Evolutionary conservation across 371 early-diverging fungal species (phyloP).

Genomic region (Apophysomyces sp.): DNA sequence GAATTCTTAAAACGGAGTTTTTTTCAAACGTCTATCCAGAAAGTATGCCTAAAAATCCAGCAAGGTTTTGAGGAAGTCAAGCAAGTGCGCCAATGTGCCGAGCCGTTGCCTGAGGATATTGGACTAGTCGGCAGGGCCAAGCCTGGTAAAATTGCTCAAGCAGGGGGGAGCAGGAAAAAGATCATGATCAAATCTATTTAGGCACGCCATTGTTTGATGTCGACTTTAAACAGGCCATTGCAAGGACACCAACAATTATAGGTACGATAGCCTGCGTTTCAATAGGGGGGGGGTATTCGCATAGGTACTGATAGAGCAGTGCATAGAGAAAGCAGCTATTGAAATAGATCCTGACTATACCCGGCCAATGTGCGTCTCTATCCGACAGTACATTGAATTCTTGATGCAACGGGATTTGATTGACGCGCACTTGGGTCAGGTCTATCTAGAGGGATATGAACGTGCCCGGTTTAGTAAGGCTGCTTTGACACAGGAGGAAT

Average conservation of each 20-base stretch:
- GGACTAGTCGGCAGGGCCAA: conserved; percentile 63
- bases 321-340: conserved; percentile 51
- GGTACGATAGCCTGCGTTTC: too few species aligned
- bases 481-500: conserved; percentile 35
- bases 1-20: not conserved
- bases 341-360: conserved; percentile 38
- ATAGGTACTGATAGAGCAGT: not conserved
- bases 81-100: conserved; percentile 44
- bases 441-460: conserved; percentile 59
- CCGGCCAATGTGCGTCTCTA: conserved; percentile 51
- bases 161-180: not conserved
- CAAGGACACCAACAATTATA: conserved; percentile 63
- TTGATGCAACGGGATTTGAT: conserved; percentile 48
- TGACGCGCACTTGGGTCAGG: conserved; percentile 43
- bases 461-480: conserved; percentile 51
- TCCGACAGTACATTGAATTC: conserved; percentile 59
- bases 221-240: conserved; percentile 63
- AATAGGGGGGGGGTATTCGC: not conserved
- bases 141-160: conserved; percentile 34
- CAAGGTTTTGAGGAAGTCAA: conserved; percentile 54
- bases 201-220: conserved; percentile 50
- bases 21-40: conserved; percentile 26
- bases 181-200: conserved; percentile 3
- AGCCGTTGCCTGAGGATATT: conserved; percentile 59
- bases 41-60: conserved; percentile 58